These are phyloP conservation scores for Colletotrichum paranaense DNA, from an alignment of 2,329 filamentous ascomycete genomes.

Conservation along the genomic window DNA sequence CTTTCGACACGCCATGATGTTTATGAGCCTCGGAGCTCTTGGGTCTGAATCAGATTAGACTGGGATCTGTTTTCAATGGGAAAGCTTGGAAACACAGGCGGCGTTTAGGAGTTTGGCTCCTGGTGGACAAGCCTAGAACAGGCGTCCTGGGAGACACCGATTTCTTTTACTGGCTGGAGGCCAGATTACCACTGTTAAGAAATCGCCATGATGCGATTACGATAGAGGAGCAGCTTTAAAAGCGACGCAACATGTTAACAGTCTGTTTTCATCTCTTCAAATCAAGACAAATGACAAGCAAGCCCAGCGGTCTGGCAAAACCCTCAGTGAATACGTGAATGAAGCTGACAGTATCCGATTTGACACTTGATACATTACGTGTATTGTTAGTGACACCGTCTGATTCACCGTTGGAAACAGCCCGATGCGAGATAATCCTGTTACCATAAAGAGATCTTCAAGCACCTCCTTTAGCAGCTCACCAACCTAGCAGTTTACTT, in stretches of 20 bases:
- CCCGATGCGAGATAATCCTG: not conserved
- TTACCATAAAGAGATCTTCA: not conserved
- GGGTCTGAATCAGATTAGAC: conserved; percentile 3
- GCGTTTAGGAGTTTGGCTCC: conserved; percentile 19
- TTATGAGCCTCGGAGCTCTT: conserved; percentile 7
- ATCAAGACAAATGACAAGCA: not conserved
- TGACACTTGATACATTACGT: not conserved
- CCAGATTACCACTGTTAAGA: not conserved
- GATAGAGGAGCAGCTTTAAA: not conserved
- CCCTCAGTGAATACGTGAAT: not conserved
- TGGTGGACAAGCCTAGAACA: not conserved
- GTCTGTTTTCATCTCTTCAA: not conserved
- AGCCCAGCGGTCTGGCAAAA: not conserved
- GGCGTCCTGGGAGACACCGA: not conserved
- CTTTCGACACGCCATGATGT: not conserved
- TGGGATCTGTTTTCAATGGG: not conserved
- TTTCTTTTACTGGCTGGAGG: not conserved
- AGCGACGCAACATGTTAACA: not conserved
- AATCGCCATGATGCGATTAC: not conserved
- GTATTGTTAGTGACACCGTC: too few species aligned
- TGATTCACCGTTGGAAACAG: not conserved
- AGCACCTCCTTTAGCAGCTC: not conserved
- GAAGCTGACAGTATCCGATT: not conserved
- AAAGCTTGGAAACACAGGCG: conserved; percentile 9
- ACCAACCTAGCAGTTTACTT: not conserved